Evolutionary conservation across 139 green algal species (phyloP).

Genomic region (Dunaliella primolecta): DNA sequence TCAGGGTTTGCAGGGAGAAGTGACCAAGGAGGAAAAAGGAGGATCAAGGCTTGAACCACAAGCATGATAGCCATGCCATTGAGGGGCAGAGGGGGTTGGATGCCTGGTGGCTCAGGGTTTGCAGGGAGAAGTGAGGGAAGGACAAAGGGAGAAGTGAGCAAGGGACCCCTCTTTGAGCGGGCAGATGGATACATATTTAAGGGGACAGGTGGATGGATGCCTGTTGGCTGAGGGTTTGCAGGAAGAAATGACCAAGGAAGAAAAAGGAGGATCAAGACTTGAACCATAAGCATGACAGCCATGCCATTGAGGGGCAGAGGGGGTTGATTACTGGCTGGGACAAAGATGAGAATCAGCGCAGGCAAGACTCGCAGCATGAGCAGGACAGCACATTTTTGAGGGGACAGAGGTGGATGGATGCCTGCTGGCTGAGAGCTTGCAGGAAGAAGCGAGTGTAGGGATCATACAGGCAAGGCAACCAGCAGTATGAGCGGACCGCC

Average conservation of each 20-base stretch:
- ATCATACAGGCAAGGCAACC: no score
- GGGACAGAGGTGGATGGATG: slow-evolving; percentile 47
- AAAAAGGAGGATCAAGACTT: no score
- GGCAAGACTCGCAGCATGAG: slow-evolving; percentile 60
- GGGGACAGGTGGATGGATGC: neutral
- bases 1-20: neutral
- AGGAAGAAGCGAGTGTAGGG: neutral
- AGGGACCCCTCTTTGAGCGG: no score
- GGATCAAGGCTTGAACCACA: slow-evolving; percentile 63
- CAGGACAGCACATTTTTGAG: slow-evolving; percentile 48
- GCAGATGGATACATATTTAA: no score
- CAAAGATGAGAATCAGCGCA: slow-evolving; percentile 49
- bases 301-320: slow-evolving; percentile 52
- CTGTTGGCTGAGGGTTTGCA: neutral
- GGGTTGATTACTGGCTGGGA: slow-evolving; percentile 40
- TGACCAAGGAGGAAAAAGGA: no score
- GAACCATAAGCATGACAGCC: slow-evolving; percentile 52
- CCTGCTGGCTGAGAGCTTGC: slow-evolving; percentile 10
- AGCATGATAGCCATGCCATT: slow-evolving; percentile 53
- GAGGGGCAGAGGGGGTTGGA: slow-evolving; percentile 45
- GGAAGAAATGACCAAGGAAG: no score
- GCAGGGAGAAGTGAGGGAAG: neutral
- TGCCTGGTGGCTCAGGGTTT: slow-evolving; percentile 19
- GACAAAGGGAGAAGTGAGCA: neutral
- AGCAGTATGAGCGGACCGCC: neutral